Evolutionary conservation across 805 yeast genomes (phyloP), one percentile per base, ranked within the genome.

Genomic region (Ogataea haglerorum): DNA sequence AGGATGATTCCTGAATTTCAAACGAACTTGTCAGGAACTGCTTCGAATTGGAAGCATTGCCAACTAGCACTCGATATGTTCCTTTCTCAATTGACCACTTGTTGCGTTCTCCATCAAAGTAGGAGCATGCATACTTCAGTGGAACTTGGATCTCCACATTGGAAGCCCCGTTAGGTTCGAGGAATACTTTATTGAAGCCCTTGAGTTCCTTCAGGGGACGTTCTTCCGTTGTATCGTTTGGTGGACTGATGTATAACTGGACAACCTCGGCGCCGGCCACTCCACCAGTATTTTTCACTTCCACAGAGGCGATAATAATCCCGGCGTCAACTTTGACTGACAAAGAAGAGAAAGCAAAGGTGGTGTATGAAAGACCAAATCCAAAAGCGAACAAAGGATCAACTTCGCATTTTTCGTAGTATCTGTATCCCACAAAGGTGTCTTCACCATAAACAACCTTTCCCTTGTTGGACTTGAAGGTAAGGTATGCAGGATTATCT

Each of bases 381-480:
- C 85, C 85, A 57, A 80, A 81, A 30, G 85, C 80, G 65, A 71
- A 80, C 36, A 72, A 63, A 4, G 75, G 78, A 19, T 67, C 67
- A 27, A 58, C 61, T 47, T 70, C 67, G 25, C 64, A 55, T 57
- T 73, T 74, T 52, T 80, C 85, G 57, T 76, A 81, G 62, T 63
- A 76, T 45, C 77, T 65, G 64, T 81, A 79, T 16, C 85, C 86
- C 37, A 80, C 75, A 55, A 67, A 80, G 32, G 80, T 73, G 52
- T 79, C 84, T 57, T 81, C 87, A 45, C 85, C 84, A 49, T 80
- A 81, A 41, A 73, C 51, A 26, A 72, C 76, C 39, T 71, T 61
- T 32, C 84, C 83, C 52, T 68, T 67, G 52, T 72, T 72, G 10
- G 79, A 64, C 24, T 64, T 62, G 63, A 64, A 76, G 60, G 71